Base-by-base conservation (phyloP, 1,139 yeast species). In the Entelexis paramagnoliae region DNA sequence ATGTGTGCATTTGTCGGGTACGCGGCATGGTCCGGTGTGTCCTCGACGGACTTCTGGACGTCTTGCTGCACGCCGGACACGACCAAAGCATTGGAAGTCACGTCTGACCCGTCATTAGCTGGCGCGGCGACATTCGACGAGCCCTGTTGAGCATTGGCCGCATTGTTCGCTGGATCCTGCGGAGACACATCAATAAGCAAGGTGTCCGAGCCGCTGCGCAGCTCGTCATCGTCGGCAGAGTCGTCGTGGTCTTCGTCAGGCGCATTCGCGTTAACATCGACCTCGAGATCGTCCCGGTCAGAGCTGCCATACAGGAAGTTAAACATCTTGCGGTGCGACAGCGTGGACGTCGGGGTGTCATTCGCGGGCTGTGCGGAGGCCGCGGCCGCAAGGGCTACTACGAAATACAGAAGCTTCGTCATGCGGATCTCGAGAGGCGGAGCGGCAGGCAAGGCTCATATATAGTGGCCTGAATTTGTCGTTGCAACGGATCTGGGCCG, bases 211-310 rank as follows among this genome's bases (percentile, higher is more conserved):
- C 13, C 30, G 4, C 30, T 28, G 30, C 14, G 14, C 14, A 28
- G 30, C 22, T 35, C 39, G 13, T 35, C 39, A 35, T 20, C 24
- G 13, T 29, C 45, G 26, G 6, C 32, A n/a, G 19, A 3, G 39
- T 29, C 20, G 34, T 47, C 50, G 29, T 40, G 19, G 13, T 16
- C 4, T 7, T 24, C 34, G 4, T 13, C 40, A 4, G 30, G 17
- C 20, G 30, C 30, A 26, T 40, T 26, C 3, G 48, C 24, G 16
- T 28, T 33, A 1, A 48, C 49, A 16, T 48, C 46, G 8, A 51
- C 53, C 26, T 48, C 53, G 4, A 51, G 42, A 16, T 47, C 43
- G 26, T 51, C 53, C 9, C 29, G 33, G 24, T 22, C 33, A 2
- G 46, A 35, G 42, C 51, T 47, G 14, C 41, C 49, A 20, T 38